Conservation (phyloP, 2,329 filamentous ascomycete genomes). For the Xylaria sp. region DNA sequence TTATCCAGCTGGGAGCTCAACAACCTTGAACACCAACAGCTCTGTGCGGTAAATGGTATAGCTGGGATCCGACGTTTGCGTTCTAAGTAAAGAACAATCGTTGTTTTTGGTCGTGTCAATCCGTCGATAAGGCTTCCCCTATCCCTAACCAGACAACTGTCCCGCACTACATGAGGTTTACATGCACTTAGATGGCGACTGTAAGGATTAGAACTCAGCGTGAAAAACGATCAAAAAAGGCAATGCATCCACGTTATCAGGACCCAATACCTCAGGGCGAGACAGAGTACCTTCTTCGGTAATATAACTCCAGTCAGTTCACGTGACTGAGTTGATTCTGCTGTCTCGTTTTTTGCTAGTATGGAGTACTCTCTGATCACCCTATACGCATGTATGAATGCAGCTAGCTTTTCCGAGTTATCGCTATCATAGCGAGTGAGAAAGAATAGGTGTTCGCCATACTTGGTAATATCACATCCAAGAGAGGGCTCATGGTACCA, state of each 20-base stretch:
- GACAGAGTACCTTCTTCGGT: too few relatives aligned
- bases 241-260: background rate
- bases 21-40: background rate
- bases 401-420: background rate
- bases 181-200: background rate
- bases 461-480: background rate
- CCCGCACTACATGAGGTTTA: too few relatives aligned
- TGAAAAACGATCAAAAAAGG: too few relatives aligned
- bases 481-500: background rate
- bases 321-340: background rate
- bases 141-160: background rate
- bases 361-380: background rate
- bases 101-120: background rate
- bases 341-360: background rate
- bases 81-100: background rate
- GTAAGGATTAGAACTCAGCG: background rate
- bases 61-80: background rate
- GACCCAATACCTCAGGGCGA: background rate
- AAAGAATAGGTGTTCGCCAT: background rate
- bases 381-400: background rate
- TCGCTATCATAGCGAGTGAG: background rate
- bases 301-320: background rate
- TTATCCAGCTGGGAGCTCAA: background rate
- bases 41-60: background rate
- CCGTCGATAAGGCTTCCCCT: background rate